Evolutionary conservation across 2,329 filamentous ascomycete species (phyloP).

Genomic region (Alternaria novae-zelandiae): DNA sequence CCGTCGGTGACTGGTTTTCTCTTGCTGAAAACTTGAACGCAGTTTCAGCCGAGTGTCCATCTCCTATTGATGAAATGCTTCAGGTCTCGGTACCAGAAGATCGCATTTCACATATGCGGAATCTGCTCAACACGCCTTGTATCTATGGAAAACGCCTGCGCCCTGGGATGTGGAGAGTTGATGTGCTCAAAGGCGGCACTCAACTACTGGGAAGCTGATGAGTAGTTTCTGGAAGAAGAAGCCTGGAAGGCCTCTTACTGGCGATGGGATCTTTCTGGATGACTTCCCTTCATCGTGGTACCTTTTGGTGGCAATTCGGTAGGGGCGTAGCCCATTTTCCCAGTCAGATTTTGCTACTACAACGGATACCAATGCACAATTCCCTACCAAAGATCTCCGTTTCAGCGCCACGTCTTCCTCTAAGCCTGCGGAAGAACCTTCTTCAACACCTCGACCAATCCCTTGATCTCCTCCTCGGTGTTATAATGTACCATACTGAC

Average conservation of each 20-base stretch:
- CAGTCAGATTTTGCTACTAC: neutral
- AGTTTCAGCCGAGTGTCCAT: neutral
- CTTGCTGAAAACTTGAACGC: fast-evolving
- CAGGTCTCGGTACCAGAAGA: neutral
- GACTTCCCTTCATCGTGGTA: neutral
- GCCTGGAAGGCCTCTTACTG: neutral
- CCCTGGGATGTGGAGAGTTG: neutral
- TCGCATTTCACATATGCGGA: neutral
- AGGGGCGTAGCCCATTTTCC: neutral
- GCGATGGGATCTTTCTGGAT: too few relatives aligned
- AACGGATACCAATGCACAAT: fast-evolving
- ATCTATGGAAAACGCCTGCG: neutral
- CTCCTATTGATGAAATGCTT: neutral
- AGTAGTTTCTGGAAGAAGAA: neutral
- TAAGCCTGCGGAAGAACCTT: conserved; percentile 50
- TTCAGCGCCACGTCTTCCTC: neutral
- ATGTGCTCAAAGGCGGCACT: neutral
- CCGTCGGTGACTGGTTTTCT: neutral
- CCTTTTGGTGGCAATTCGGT: neutral
- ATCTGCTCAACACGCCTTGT: fast-evolving
- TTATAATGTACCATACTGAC: conserved; percentile 80
- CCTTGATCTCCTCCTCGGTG: conserved; percentile 66
- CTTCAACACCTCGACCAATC: conserved; percentile 61
- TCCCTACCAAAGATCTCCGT: neutral
- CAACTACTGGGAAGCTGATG: neutral